Evolutionary conservation across 2,329 filamentous ascomycete genomes (phyloP), one percentile per base, ranked within the genome.

Genomic region (Fusarium bactridioides): DNA sequence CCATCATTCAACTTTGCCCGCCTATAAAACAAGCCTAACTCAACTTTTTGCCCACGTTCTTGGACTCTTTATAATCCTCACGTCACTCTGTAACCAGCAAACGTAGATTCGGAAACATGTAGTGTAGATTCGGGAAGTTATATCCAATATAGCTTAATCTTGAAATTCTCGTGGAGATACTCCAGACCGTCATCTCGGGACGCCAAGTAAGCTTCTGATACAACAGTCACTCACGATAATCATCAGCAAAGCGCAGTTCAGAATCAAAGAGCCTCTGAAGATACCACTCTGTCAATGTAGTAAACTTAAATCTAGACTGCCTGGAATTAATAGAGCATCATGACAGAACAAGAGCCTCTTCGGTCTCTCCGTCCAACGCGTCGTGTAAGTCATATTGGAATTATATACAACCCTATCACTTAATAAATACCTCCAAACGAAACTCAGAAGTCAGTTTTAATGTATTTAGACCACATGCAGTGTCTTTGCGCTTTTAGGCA

Each of bases 11-110:
- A 79, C 74, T 76, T 78, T 77, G 79, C 76, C 75, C 76, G 62
- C 72, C 76, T 72, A 73, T 72, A 76, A 78, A 77, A 75, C 77
- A 74, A 78, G 76, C 80, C 48, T 38, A 69, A 62, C 61, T 56
- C 29, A 63, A 58, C 33, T 64, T 54, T 83, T 83, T 75, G 79
- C 81, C 82, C 78, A 82, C 84, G 82, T 92, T 87, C 85, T 90
- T 90, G 86, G 88, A 88, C 90, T 93, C 86, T 77, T 90, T 91
- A 77, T 84, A 83, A 82, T 89, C 90, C 83, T 80, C 81, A 45
- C 54, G 61, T 56, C 47, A 63, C 70, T 82, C 71, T 81, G 84
- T 83, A 81, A 84, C 82, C 48, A 78, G 60, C 37, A 55, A 35
- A 44, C 38, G 27, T 41, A 51, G 25, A 59, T 64, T 12, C 21